phyloP scores from a whole-genome alignment of 768 basidiomycete species.

The Hygrocybe punicea region DNA sequence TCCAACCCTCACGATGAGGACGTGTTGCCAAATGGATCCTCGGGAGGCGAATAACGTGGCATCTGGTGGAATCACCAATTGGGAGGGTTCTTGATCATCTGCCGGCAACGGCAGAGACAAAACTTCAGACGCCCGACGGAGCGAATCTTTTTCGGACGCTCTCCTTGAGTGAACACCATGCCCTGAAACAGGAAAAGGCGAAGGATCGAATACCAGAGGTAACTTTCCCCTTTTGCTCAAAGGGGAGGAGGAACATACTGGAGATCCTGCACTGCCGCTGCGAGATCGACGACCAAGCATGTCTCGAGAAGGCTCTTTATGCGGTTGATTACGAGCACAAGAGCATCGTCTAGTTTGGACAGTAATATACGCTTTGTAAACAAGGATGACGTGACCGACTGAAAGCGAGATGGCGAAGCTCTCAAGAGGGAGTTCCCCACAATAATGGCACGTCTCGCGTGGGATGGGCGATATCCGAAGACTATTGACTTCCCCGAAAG shows the following conservation, averaged over 20 bases:
- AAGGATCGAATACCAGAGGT: slow-evolving; percentile 36
- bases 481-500: slow-evolving; percentile 53
- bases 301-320: slow-evolving; percentile 43
- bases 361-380: slow-evolving; percentile 62
- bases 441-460: slow-evolving; percentile 60
- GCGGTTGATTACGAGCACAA: slow-evolving; percentile 51
- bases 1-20: slow-evolving; percentile 50
- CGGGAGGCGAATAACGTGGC: slow-evolving; percentile 34
- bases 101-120: slow-evolving; percentile 44
- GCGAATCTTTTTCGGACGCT: slow-evolving; percentile 62
- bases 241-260: slow-evolving; percentile 8
- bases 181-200: slow-evolving; percentile 73
- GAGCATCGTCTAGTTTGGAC: slow-evolving; percentile 62
- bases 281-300: slow-evolving; percentile 56
- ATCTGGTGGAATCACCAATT: slow-evolving; percentile 16
- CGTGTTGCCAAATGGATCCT: slow-evolving; percentile 53
- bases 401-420: slow-evolving; percentile 66
- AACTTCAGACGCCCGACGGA: slow-evolving; percentile 48
- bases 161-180: slow-evolving; percentile 76
- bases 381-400: slow-evolving; percentile 55
- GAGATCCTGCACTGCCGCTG: slow-evolving; percentile 53
- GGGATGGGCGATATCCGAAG: slow-evolving; percentile 58
- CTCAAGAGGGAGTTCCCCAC: slow-evolving; percentile 64
- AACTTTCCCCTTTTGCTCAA: not conserved
- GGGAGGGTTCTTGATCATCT: slow-evolving; percentile 38